Conservation (phyloP, 352 stramenopile genomes). For the Blastocystis sp. region DNA sequence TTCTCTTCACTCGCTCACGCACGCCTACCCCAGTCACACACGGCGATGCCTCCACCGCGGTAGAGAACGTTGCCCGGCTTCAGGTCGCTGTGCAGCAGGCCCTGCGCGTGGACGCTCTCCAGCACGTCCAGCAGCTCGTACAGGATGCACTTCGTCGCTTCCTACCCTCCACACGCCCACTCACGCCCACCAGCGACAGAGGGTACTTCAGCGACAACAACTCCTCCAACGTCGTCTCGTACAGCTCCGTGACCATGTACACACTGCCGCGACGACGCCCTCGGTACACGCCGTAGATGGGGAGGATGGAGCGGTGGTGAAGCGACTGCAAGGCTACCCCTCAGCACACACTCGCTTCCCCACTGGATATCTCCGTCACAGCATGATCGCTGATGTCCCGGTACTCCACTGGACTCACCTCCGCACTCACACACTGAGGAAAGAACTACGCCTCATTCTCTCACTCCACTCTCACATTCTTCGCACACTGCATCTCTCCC, state of each 20-base stretch:
- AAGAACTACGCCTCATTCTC: not conserved
- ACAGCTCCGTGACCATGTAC: slow-evolving; percentile 35
- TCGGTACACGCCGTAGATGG: slow-evolving; percentile 10
- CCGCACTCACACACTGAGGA: not conserved
- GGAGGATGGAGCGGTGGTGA: not conserved
- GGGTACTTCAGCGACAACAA: not conserved
- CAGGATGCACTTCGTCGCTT: slow-evolving; percentile 21
- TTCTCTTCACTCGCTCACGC: too few relatives aligned
- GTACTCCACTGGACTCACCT: not conserved
- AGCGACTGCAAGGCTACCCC: not conserved
- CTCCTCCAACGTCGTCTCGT: slow-evolving; percentile 5
- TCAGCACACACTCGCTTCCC: not conserved
- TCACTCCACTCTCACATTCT: not conserved
- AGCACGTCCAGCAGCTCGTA: not conserved
- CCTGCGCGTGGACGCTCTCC: not conserved
- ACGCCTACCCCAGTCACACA: slow-evolving; percentile 17
- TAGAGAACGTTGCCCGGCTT: slow-evolving; percentile 31
- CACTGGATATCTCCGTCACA: slow-evolving; percentile 6
- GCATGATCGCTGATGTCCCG: slow-evolving; percentile 11
- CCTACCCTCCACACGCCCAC: not conserved
- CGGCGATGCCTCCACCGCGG: not conserved
- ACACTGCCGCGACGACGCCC: slow-evolving; percentile 19
- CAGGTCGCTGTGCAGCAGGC: slow-evolving; percentile 15
- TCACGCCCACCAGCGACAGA: not conserved
- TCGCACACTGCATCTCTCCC: slow-evolving; percentile 20